Evolutionary conservation across 1,284 basidiomycete genomes (phyloP), one percentile per base, ranked within the genome.

Genomic region (Trametes versicolor): DNA sequence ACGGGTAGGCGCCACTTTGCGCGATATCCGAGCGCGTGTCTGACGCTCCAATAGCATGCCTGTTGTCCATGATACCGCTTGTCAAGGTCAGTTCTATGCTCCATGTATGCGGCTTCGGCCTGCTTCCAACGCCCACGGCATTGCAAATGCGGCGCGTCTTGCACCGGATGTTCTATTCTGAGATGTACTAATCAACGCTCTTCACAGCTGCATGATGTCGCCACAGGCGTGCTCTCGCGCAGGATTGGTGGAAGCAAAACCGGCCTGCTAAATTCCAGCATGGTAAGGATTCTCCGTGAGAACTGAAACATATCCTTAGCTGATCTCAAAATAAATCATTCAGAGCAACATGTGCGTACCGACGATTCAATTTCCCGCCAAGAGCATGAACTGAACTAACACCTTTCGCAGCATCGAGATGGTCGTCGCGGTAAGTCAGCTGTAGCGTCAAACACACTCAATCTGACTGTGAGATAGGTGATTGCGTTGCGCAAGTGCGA

Each of bases 401-500:
- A 25, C 15, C 21, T 32, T 19, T 19, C 37, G 41, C 63, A 93
- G 91, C 25, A 87, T 93, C 19, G 90, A 91, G 71, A 78, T 90
- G 34, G 90, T 94, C 12, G 81, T 93, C 53, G 90, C 91, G 60
- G 91, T 91, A 69, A 69, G 88, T 41, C 52, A 3, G 1, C 0
- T 9, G 27, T 4, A 49, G 2, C 12, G 7, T 27, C 17, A 32
- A 8, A 5, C 7, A 4, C 3, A 10, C 32, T 19, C n/a, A 9
- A 17, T 4, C 50, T 32, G 8, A 32, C 19, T 9, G 6, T 1
- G 27, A 2, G 8, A 27, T 76, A 94, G 86, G 88, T 95, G 64
- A 90, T 89, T 58, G 94, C 94, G 0, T 80, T 97, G 60, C 84
- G 88, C 52, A 93, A 93, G 77, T 95, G 94, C 70, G 91, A 96